phyloP scores from a whole-genome alignment of 768 basidiomycete species.

The Lactifluus pinguis region DNA sequence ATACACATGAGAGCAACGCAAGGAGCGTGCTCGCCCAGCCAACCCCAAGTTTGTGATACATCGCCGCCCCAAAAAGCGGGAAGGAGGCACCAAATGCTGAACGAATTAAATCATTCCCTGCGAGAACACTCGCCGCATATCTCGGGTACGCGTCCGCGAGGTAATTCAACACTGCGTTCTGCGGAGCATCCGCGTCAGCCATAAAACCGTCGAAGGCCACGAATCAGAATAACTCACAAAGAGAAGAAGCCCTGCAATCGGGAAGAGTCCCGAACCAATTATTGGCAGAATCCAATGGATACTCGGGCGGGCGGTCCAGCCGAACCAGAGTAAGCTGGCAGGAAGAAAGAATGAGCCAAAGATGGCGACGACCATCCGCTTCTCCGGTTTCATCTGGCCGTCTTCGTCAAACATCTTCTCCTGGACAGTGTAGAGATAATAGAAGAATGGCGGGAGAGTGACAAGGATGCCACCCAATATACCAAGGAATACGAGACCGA shows the following conservation, averaged over 20 bases:
- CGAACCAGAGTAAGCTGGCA: slow-evolving; percentile 28
- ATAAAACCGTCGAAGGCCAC: background rate
- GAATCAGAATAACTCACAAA: slow-evolving; percentile 25
- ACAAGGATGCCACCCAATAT: slow-evolving; percentile 4
- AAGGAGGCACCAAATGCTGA: slow-evolving; percentile 19
- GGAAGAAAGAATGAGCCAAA: slow-evolving; percentile 27
- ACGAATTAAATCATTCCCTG: slow-evolving; percentile 29
- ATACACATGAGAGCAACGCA: slow-evolving; percentile 21
- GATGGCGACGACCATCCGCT: slow-evolving; percentile 27
- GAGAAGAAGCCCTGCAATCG: slow-evolving; percentile 25
- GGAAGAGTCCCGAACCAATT: slow-evolving; percentile 26
- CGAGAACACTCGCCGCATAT: slow-evolving; percentile 28
- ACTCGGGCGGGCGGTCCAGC: slow-evolving; percentile 24
- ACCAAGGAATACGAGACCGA: slow-evolving; percentile 28
- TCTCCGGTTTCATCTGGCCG: slow-evolving; percentile 23
- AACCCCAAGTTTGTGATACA: slow-evolving; percentile 23
- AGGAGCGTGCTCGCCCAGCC: slow-evolving; percentile 24
- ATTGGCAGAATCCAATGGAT: slow-evolving; percentile 31
- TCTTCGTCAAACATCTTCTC: slow-evolving; percentile 15
- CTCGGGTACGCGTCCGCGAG: slow-evolving; percentile 26
- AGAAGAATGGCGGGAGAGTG: slow-evolving; percentile 11
- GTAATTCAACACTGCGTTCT: slow-evolving; percentile 25
- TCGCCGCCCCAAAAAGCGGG: slow-evolving; percentile 20
- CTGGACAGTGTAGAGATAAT: slow-evolving; percentile 7
- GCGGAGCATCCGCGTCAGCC: background rate